Base-by-base conservation (phyloP, 768 basidiomycete genomes). In the Pulveroboletus sp. region DNA sequence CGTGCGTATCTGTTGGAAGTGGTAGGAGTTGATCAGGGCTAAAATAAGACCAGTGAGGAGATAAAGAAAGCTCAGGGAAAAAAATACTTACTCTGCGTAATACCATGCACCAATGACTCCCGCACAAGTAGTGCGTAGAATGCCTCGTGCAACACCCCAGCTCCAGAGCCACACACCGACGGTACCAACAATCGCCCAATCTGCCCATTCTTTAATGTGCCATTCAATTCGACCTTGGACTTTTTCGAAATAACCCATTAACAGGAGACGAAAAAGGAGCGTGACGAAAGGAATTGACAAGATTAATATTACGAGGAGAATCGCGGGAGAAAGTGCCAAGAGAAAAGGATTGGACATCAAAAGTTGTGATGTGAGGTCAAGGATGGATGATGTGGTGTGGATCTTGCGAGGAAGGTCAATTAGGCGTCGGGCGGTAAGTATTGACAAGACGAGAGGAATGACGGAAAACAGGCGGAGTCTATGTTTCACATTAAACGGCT, bases 71-170 rank as follows among this genome's bases (percentile, higher is more conserved):
- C 13, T 40, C n/a, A 21, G 32, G 11, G 23, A 40, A 25, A 5
- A 40, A 6, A 9, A 23, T 11, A 45, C 81, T 60, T 57, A 84
- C 78, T 81, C 74, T 24, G 79, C 65, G 68, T 91, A 95, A 64
- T 95, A 97, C 94, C 94, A 97, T 38, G 86, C 84, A 2, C 92
- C 94, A 29, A 97, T 80, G 5, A 94, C 89, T 25, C 85, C 86
- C 0, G 91, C 85, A 48, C 84, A 81, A 3, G 84, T 80, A 45
- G 86, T 88, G 7, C 90, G 75, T 37, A 93, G 69, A 2, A 90
- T 63, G 2, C 93, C 93, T 34, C 92, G 76, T 17, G 88, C 82
- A 6, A 97, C 85, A 10, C 78, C 80, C 79, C 85, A 84, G 17
- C 78, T 83, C 85, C 85, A 87, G n/a, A 84, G 65, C 82, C 84